Base-by-base conservation (phyloP, 2,329 filamentous ascomycete species). In the Apiospora pterosperma region DNA sequence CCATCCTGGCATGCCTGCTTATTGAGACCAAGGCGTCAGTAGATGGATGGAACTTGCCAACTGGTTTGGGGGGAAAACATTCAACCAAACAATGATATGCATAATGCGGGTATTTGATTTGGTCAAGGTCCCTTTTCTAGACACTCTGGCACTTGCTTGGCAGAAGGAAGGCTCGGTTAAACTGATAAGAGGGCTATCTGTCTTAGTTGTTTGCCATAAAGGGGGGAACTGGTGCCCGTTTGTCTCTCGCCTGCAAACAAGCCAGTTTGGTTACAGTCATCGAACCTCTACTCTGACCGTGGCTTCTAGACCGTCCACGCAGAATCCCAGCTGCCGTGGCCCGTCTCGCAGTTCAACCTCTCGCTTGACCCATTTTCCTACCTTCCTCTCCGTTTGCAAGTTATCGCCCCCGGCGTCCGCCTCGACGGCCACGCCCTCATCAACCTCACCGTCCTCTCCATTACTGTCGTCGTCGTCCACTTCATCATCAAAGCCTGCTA, bases 321-420 rank as follows among this genome's bases (percentile, higher is more conserved):
- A 93, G 71, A 93, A 95, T 1, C 93, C 93, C 69, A 97, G 82
- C 76, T 92, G 88, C 71, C 92, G 88, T 11, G 92, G 94, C 14
- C 92, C 91, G 71, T 95, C 90, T 64, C 85, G 85, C 63, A 97
- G 82, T 76, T 94, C 90, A 36, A 93, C 88, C 76, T 97, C 92
- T 65, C 93, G 84, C 76, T 89, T 90, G 60, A 93, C 83, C 83
- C 91, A 93, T 67, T 88, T 84, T 1, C 84, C 87, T 12, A 80
- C 76, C 66, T 77, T 81, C 41, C 69, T 66, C 55, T 68, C 71
- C 16, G 65, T 42, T 31, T 69, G 68, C 11, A 76, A 63, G 60
- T 62, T 60, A 44, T 72, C 69, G 61, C 38, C 65, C 16, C 34
- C 55, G 25, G 36, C 10, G 3, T 63, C 59, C 14, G 31, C 31